Base-by-base conservation (phyloP, 1,139 yeast genomes). In the Magnusiomyces clavatus region DNA sequence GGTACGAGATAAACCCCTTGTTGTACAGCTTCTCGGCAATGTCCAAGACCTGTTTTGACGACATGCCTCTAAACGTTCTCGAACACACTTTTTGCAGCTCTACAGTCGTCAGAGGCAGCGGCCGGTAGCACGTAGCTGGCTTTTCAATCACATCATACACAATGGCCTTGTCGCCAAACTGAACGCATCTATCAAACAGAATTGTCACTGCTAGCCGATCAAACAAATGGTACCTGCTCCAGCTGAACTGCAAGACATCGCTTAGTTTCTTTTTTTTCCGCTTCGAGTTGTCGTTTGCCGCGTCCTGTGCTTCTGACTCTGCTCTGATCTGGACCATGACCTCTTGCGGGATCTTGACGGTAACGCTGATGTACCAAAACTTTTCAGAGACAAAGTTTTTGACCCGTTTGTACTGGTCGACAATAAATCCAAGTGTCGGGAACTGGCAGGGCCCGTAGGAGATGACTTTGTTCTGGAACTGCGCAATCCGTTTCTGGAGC, bases 371-470 rank as follows among this genome's bases (percentile, higher is more conserved):
- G 58, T 69, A 74, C 97, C 97, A 94, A 64, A 87, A 90, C 19
- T 77, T 77, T 64, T 94, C 97, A 0, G 87, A 77, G 3, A 76
- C 70, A 65, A 92, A 92, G 56, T 74, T 72, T 63, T 80, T 77
- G 29, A 86, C 87, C 52, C 96, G 73, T 56, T 81, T 81, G 65
- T 83, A 89, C 55, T 98, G 72, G 64, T 94, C 98, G n/a, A 92
- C 97, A 1, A 94, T 90, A 68, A 94, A 94, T 2, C 98, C 97
- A 50, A 94, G 71, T 0, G 98, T 92, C 1, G 99, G 99, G 60
- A 92, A 92, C 65, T 94, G 99, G 65, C 99, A 94, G 0, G 96
- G 81, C 1, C 98, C 97, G 65, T 89, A 90, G 0, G 96, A 87
- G 0, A 83, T 71, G 0, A 75, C 67, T 24, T 24, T 24, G 31